Percentiles rank a stretch among this genome's conserved stretches.
Evolutionary conservation across 306 rosid genomes (phyloP).

Genomic region (Pyrus communis): DNA sequence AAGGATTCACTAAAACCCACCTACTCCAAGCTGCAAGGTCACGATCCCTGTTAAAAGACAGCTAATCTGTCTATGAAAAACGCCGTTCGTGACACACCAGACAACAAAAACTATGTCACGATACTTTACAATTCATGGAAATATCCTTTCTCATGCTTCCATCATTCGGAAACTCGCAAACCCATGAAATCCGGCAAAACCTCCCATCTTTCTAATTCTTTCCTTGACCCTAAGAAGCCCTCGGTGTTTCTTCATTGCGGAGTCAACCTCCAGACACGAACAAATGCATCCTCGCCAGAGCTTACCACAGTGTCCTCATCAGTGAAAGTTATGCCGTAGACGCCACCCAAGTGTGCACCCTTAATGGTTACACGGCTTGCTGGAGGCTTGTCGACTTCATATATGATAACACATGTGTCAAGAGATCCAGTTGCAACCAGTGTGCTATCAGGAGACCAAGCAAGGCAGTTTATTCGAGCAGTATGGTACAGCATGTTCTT

Average conservation of each 20-base stretch:
- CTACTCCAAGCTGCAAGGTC: slow-evolving; percentile 8
- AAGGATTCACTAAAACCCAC: background rate
- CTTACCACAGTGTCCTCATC: slow-evolving; percentile 68
- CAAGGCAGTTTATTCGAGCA: slow-evolving; percentile 90
- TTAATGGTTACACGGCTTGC: slow-evolving; percentile 71
- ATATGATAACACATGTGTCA: slow-evolving; percentile 69
- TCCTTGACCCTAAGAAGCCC: slow-evolving; percentile 13
- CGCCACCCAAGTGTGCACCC: slow-evolving; percentile 95
- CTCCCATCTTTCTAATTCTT: background rate
- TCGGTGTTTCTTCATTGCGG: slow-evolving; percentile 37
- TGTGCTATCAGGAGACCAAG: slow-evolving; percentile 86
- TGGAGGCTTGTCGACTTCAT: slow-evolving; percentile 80
- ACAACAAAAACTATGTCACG: background rate
- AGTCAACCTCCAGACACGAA: slow-evolving; percentile 80
- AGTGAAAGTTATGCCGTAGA: slow-evolving; percentile 80
- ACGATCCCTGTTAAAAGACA: background rate
- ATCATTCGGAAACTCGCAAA: background rate
- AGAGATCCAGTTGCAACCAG: slow-evolving; percentile 93
- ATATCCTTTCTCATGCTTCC: background rate
- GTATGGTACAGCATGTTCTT: slow-evolving; percentile 90
- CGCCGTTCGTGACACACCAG: background rate
- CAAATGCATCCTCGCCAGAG: slow-evolving; percentile 98
- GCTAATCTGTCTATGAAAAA: background rate
- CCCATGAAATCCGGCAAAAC: background rate
- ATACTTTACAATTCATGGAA: background rate